phyloP scores from a whole-genome alignment of 2,329 filamentous ascomycete species.

The Microdochium paspali region DNA sequence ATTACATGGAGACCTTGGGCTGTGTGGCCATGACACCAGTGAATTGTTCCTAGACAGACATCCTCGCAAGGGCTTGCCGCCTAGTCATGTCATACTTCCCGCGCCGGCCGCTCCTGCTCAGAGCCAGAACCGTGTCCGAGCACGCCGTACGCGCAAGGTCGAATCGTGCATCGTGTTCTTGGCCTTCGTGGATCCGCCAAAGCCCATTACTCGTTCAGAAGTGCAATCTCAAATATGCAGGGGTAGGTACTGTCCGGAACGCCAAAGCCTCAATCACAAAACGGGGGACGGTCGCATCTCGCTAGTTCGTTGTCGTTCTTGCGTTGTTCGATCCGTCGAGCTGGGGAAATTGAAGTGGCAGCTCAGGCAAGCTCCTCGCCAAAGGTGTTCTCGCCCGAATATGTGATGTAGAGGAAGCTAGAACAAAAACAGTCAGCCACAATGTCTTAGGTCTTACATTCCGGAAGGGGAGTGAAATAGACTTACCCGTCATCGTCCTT shows the following conservation, averaged over 20 bases:
- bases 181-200: too few relatives aligned
- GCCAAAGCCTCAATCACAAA: neutral
- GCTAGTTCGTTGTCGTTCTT: neutral
- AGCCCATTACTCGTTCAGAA: neutral
- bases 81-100: too few relatives aligned
- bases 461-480: conserved; percentile 2
- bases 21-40: too few relatives aligned
- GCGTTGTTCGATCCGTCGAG: neutral
- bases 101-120: too few relatives aligned
- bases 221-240: neutral
- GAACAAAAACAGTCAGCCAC: conserved; percentile 5
- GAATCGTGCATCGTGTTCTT: too few relatives aligned
- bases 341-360: neutral
- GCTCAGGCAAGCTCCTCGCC: conserved; percentile 35
- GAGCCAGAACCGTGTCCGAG: too few relatives aligned
- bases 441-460: conserved; percentile 4
- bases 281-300: neutral
- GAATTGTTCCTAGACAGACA: too few relatives aligned
- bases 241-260: neutral
- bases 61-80: too few relatives aligned
- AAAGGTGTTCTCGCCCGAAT: conserved; percentile 99
- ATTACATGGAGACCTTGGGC: too few relatives aligned
- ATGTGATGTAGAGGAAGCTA: conserved; percentile 97
- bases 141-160: too few relatives aligned
- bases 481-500: conserved; percentile 69